Conservation (phyloP, 371 early-diverging fungal genomes). For the Mucor circinelloides region DNA sequence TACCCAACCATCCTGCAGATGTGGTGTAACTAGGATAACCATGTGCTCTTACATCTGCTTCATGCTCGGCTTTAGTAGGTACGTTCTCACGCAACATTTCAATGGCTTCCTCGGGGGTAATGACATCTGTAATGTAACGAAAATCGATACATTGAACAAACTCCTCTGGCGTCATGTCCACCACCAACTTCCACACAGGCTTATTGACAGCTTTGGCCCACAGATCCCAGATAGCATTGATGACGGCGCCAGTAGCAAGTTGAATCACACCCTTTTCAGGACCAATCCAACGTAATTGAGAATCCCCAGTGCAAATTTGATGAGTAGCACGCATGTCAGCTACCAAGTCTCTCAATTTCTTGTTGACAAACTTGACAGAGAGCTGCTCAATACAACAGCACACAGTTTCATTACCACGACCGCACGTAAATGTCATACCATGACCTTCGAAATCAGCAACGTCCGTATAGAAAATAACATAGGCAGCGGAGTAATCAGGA, state of each 20-base stretch:
- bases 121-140: slow-evolving; percentile 57
- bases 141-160: slow-evolving; percentile 57
- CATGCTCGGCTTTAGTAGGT: slow-evolving; percentile 37
- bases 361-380: slow-evolving; percentile 45
- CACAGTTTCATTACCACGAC: slow-evolving; percentile 53
- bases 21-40: slow-evolving; percentile 57
- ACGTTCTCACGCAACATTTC: slow-evolving; percentile 39
- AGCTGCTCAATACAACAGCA: slow-evolving; percentile 47
- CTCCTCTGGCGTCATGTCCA: slow-evolving; percentile 54
- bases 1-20: slow-evolving; percentile 58
- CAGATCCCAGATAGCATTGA: slow-evolving; percentile 60
- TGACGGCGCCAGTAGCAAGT: slow-evolving; percentile 56
- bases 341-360: slow-evolving; percentile 32
- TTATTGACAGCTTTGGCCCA: slow-evolving; percentile 59
- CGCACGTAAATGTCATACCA: slow-evolving; percentile 56
- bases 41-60: slow-evolving; percentile 38
- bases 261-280: slow-evolving; percentile 58
- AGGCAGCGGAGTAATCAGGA: slow-evolving; percentile 58
- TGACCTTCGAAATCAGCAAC: slow-evolving; percentile 36
- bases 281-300: slow-evolving; percentile 57
- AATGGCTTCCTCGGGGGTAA: slow-evolving; percentile 56
- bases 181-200: slow-evolving; percentile 57
- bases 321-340: slow-evolving; percentile 50
- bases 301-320: slow-evolving; percentile 53
- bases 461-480: slow-evolving; percentile 52